phyloP scores from a whole-genome alignment of 2,329 filamentous ascomycete genomes.

The Cytospora leucostoma region DNA sequence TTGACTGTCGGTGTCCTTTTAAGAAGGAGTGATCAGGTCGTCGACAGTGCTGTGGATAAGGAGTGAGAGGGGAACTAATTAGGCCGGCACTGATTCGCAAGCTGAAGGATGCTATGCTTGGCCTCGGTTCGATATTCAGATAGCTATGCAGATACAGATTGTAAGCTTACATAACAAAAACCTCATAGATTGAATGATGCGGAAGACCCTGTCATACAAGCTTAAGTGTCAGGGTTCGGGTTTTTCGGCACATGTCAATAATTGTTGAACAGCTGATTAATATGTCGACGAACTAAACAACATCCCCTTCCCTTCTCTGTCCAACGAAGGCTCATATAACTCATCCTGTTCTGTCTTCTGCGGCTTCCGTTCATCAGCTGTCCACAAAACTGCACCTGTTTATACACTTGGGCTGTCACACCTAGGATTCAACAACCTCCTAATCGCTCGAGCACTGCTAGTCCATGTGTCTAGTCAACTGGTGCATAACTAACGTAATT shows the following conservation, averaged over 20 bases:
- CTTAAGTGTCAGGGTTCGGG: neutral
- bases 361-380: too few species aligned
- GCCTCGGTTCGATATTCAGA: conserved; percentile 4
- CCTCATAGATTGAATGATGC: conserved; percentile 7
- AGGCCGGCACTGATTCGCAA: neutral
- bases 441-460: too few species aligned
- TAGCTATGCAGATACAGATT: conserved; percentile 8
- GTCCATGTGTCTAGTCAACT: too few species aligned
- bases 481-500: too few species aligned
- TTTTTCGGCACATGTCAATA: neutral
- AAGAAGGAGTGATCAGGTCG: neutral
- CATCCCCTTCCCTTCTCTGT: too few species aligned
- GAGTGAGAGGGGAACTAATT: conserved; percentile 2
- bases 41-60: conserved; percentile 4
- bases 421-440: too few species aligned
- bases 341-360: too few species aligned
- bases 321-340: too few species aligned
- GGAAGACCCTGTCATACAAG: neutral
- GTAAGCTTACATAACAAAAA: conserved; percentile 21
- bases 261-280: too few species aligned
- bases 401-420: too few species aligned
- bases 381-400: too few species aligned
- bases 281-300: too few species aligned
- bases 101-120: neutral
- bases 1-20: neutral